Conservation (phyloP, 805 yeast genomes). For the Candida takata region DNA sequence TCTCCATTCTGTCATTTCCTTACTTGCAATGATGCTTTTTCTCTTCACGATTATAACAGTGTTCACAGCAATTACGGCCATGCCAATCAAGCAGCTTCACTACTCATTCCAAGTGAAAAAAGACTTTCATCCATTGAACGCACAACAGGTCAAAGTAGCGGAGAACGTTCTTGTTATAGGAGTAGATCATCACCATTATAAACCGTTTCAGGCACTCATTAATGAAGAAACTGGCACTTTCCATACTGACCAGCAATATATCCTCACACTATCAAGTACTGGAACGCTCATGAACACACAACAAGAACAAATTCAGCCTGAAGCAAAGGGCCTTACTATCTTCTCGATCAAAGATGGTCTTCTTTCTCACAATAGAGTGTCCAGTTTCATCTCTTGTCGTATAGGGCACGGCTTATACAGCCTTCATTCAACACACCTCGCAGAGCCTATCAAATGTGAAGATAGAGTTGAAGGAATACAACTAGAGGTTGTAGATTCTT, state of each 20-base stretch:
- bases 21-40: background rate
- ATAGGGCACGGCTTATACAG: conserved; percentile 3
- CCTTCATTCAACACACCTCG: conserved; percentile 6
- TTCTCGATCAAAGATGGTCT: conserved; percentile 18
- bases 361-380: conserved; percentile 6
- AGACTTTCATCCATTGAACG: conserved; percentile 6
- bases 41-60: background rate
- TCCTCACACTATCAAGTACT: too few species aligned
- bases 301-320: background rate
- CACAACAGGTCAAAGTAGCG: background rate
- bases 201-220: background rate
- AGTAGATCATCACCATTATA: background rate
- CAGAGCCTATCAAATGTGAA: conserved; percentile 6
- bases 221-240: background rate
- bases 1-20: too few species aligned
- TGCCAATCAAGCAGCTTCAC: conserved; percentile 7
- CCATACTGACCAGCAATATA: background rate
- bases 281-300: background rate
- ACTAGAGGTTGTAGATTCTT: conserved; percentile 9
- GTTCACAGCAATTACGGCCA: background rate
- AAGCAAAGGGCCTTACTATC: conserved; percentile 1
- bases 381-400: conserved; percentile 10
- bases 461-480: conserved; percentile 5
- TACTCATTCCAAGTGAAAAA: conserved; percentile 7
- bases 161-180: background rate